Evolutionary conservation across 2,329 filamentous ascomycete species (phyloP).

Genomic region (Aspergillus ustus): DNA sequence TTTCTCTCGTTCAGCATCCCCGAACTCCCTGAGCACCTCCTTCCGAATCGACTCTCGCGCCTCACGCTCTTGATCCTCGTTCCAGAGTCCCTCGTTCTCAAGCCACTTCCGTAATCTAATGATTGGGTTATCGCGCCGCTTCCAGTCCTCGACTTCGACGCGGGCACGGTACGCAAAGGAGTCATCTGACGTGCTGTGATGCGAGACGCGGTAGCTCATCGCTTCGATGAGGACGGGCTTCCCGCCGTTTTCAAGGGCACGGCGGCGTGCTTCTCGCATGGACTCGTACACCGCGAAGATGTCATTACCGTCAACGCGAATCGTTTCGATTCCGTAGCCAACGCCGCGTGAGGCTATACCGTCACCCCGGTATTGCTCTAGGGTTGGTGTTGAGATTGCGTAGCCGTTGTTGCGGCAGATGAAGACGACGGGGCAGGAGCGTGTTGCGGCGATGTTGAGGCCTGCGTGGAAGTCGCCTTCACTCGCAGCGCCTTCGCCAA

Average conservation of each 20-base stretch:
- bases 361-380: conserved; percentile 90
- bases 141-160: conserved; percentile 95
- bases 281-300: conserved; percentile 86
- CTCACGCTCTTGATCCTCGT: conserved; percentile 79
- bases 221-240: conserved; percentile 87
- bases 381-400: conserved; percentile 84
- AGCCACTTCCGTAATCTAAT: conserved; percentile 88
- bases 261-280: conserved; percentile 73
- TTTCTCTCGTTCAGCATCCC: conserved; percentile 66
- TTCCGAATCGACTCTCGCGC: conserved; percentile 69
- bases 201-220: conserved; percentile 97
- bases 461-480: conserved; percentile 93
- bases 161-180: conserved; percentile 93
- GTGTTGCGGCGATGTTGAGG: conserved; percentile 86
- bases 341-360: conserved; percentile 85
- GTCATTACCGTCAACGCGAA: conserved; percentile 92
- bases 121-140: conserved; percentile 84
- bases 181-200: conserved; percentile 96
- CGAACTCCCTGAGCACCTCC: conserved; percentile 82
- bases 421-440: conserved; percentile 85
- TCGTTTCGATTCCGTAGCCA: conserved; percentile 92
- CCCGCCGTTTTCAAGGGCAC: conserved; percentile 80
- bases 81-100: conserved; percentile 81
- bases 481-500: conserved; percentile 86
- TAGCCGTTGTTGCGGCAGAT: conserved; percentile 94